phyloP scores from a whole-genome alignment of 2,329 filamentous ascomycete species.

The Xenoacremonium recifei region DNA sequence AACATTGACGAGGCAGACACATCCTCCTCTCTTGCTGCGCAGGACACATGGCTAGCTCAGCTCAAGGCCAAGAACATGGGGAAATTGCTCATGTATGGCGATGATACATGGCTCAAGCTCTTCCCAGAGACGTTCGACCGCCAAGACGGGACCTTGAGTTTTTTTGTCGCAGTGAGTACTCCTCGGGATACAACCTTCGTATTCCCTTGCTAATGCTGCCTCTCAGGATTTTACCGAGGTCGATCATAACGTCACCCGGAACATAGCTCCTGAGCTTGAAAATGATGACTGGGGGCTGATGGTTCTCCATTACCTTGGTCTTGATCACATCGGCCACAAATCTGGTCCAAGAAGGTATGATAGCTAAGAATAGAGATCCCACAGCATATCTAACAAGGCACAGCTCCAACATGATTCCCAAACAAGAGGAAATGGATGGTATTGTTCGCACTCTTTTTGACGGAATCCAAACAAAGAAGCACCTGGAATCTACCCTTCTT shows the following conservation, averaged over 20 bases:
- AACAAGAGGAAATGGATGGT: conserved; percentile 90
- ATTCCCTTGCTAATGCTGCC: conserved; percentile 3
- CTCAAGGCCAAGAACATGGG: conserved; percentile 71
- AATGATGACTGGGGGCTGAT: conserved; percentile 86
- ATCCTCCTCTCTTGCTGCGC: conserved; percentile 78
- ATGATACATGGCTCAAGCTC: conserved; percentile 97
- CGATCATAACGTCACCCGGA: conserved; percentile 93
- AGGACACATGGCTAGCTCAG: conserved; percentile 96
- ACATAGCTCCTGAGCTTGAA: conserved; percentile 73
- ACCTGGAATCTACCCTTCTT: conserved; percentile 76
- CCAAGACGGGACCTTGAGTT: conserved; percentile 91
- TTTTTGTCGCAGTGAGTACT: conserved; percentile 86
- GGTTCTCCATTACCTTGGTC: conserved; percentile 91
- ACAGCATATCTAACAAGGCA: background rate
- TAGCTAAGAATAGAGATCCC: no score
- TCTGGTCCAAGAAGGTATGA: conserved; percentile 76
- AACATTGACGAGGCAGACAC: conserved; percentile 96
- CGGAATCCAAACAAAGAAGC: conserved; percentile 67
- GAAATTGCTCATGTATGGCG: conserved; percentile 90
- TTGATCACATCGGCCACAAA: conserved; percentile 98
- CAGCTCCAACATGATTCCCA: conserved; percentile 89
- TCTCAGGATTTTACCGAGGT: conserved; percentile 92
- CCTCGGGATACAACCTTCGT: background rate
- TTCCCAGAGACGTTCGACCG: conserved; percentile 88
- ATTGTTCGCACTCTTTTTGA: conserved; percentile 75